These are phyloP conservation scores for Nigrospora oryzae DNA, from an alignment of 2,329 filamentous ascomycete genomes.

Conservation along the genomic window DNA sequence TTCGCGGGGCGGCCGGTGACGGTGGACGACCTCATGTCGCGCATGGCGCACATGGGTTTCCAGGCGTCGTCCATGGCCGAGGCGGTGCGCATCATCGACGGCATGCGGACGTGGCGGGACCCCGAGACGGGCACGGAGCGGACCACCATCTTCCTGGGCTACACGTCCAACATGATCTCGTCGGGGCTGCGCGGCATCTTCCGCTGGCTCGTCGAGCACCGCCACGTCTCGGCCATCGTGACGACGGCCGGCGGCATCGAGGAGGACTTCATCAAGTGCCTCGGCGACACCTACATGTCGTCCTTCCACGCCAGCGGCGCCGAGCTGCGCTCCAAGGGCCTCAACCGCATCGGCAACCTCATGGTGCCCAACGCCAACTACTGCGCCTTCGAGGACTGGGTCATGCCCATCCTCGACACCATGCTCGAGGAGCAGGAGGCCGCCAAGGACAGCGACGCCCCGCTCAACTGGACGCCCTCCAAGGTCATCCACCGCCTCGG, in stretches of 20 bases:
- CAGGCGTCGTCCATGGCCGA: conserved; percentile 67
- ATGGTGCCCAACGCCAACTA: conserved; percentile 96
- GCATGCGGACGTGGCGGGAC: conserved; percentile 83
- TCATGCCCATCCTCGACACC: conserved; percentile 86
- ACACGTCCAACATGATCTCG: conserved; percentile 95
- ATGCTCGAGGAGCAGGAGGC: conserved; percentile 93
- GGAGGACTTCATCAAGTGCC: conserved; percentile 97
- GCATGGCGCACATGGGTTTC: conserved; percentile 82
- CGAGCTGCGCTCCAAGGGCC: conserved; percentile 70
- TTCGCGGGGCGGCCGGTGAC: conserved; percentile 64
- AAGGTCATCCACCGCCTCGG: conserved; percentile 86
- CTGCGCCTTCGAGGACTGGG: conserved; percentile 96
- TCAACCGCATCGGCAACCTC: conserved; percentile 94
- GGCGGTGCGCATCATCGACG: conserved; percentile 85
- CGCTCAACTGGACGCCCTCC: conserved; percentile 86
- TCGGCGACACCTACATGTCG: conserved; percentile 87
- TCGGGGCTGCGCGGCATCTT: conserved; percentile 88
- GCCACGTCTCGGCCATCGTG: conserved; percentile 86
- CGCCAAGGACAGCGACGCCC: conserved; percentile 53
- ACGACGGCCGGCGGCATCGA: conserved; percentile 94
- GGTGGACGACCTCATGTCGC: conserved; percentile 72
- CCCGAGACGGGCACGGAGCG: conserved; percentile 61
- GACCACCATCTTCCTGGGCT: conserved; percentile 94
- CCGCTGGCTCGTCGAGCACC: conserved; percentile 87
- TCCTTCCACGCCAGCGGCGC: conserved; percentile 73